Evolutionary conservation across 805 yeast genomes (phyloP).

Genomic region (Sugiyamaella chiloensis): DNA sequence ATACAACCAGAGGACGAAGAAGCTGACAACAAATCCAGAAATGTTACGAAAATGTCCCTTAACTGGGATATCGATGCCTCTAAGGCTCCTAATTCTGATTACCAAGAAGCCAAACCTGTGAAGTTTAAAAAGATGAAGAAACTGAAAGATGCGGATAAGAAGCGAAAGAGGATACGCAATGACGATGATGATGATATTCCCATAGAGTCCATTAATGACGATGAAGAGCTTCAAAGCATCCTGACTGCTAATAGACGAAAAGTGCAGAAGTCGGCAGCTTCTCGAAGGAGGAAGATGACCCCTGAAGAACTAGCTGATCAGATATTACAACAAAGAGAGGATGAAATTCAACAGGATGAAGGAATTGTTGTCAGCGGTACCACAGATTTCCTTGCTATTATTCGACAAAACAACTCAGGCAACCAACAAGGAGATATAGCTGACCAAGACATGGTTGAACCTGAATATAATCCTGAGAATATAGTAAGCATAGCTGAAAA

Average conservation of each 20-base stretch:
- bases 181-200: conserved; percentile 34
- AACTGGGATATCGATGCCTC: neutral
- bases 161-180: conserved; percentile 37
- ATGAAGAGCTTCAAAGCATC: conserved; percentile 37
- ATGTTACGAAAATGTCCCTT: neutral
- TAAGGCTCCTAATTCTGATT: conserved; percentile 25
- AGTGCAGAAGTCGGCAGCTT: neutral
- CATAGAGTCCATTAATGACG: conserved; percentile 35
- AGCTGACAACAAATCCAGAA: conserved; percentile 20
- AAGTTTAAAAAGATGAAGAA: conserved; percentile 46
- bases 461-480: conserved; percentile 12
- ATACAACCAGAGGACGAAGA: conserved; percentile 24
- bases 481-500: conserved; percentile 4
- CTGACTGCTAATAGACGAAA: conserved; percentile 8
- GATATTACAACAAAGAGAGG: conserved; percentile 25
- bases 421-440: neutral
- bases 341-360: conserved; percentile 16
- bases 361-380: conserved; percentile 43
- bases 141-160: conserved; percentile 33
- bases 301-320: conserved; percentile 38
- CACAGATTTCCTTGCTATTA: conserved; percentile 37
- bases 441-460: conserved; percentile 12
- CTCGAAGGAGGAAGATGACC: conserved; percentile 2
- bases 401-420: conserved; percentile 17
- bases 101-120: conserved; percentile 31